Percentiles rank a stretch among this genome's conserved stretches.
These are phyloP conservation scores for Quercus berberidifolia DNA, from an alignment of 306 rosid genomes.

Conservation along the genomic window DNA sequence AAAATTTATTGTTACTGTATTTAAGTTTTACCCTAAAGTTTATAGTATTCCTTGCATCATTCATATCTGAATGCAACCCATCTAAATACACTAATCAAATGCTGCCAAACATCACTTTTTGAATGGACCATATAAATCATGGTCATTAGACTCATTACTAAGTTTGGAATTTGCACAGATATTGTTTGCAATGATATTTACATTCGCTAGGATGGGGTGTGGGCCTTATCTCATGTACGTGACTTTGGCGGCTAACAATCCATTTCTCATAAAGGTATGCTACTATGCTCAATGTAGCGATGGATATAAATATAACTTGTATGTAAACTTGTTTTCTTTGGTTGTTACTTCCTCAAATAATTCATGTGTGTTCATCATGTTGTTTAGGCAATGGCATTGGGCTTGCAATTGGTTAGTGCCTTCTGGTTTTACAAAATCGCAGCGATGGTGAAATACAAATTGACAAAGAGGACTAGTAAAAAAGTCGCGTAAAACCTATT, in stretches of 20 bases:
- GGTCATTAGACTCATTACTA: no score
- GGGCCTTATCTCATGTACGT: constrained; percentile 70
- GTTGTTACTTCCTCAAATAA: not conserved
- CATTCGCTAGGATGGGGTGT: constrained; percentile 67
- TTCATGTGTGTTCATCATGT: not conserved
- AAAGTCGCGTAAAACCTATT: not conserved
- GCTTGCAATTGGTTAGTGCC: constrained; percentile 81
- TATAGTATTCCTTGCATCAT: no score
- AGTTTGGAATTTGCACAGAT: constrained; percentile 30
- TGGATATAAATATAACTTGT: not conserved
- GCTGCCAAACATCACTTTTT: no score
- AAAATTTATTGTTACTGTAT: no score
- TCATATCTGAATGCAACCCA: no score
- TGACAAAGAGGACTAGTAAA: constrained; percentile 35
- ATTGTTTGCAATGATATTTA: constrained; percentile 69
- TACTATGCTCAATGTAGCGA: not conserved
- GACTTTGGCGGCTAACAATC: constrained; percentile 56
- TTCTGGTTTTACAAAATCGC: constrained; percentile 92
- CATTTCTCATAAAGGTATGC: constrained; percentile 70
- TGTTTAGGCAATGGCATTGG: constrained; percentile 66
- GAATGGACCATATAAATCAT: not conserved
- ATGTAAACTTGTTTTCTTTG: no score
- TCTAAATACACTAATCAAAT: no score
- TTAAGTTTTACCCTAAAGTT: no score
- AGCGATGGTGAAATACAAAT: constrained; percentile 68